Base-by-base conservation (phyloP, 805 yeast genomes). In the Candida dendrica region DNA sequence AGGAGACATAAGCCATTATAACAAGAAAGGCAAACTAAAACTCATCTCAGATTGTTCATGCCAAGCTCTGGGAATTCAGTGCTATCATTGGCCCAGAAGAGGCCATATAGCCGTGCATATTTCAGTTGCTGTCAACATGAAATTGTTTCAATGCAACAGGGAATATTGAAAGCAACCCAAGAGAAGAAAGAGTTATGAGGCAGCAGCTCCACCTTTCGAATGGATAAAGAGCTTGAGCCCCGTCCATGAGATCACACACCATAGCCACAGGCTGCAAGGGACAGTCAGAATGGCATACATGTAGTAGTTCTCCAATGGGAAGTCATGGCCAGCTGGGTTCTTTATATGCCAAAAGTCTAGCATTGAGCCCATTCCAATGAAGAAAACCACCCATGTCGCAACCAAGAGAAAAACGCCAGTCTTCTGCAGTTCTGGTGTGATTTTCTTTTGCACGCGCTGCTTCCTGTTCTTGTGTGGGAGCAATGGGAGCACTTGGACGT, bases 211-310 rank as follows among this genome's bases (percentile, higher is more conserved):
- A 7, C 88, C 88, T 50, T 79, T 82, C 18, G 93, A 82, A 55
- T 86, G 93, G 42, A 88, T 68, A 61, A 86, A 86, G 43, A 85
- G 64, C 59, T 86, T 86, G 73, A 85, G 69, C 31, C 93, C 90
- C 36, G 79, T 68, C 95, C 95, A 86, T 10, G 89, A 77, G 3
- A 74, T 63, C 9, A 79, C 62, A 34, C 89, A 77, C 95, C 95
- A 85, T 5, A 78, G 58, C 84, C 85, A 79, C 14, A 34, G 1
- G 61, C 53, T 15, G 63, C 56, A 8, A 5, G 68, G 63, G 11
- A 60, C 36, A 22, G 68, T 49, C 9, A 64, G 40, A 6, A 61
- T 17, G 2, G 68, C 53, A 7, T 61, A 49, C 1, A 64, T 57
- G 46, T 68, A 65, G 49, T 72, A 72, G 29, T 57, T 57, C 6